Percentiles rank a stretch among this genome's conserved stretches.
Evolutionary conservation across 2,329 filamentous ascomycete species (phyloP).

Genomic region (Epichloe gansuensis): DNA sequence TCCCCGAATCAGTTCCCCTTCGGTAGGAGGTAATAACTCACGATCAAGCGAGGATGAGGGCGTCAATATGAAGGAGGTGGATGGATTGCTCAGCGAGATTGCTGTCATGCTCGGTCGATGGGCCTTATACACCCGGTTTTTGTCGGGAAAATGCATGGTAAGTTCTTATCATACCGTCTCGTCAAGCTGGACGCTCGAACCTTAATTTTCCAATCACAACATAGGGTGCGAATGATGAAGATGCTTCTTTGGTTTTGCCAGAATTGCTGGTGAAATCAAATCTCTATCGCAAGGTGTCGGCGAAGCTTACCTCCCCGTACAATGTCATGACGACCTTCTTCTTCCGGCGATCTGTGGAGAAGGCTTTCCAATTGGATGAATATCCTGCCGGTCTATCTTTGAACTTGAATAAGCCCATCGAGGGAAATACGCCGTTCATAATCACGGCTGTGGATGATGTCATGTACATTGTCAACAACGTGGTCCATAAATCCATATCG

Average conservation of each 20-base stretch:
- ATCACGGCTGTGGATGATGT: conserved; percentile 94
- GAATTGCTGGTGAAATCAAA: conserved; percentile 67
- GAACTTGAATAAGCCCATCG: conserved; percentile 56
- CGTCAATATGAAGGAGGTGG: conserved; percentile 94
- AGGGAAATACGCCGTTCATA: conserved; percentile 75
- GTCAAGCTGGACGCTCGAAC: neutral
- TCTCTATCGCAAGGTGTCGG: conserved; percentile 63
- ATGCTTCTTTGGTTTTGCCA: conserved; percentile 51
- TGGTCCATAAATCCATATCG: conserved; percentile 73
- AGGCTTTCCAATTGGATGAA: conserved; percentile 94
- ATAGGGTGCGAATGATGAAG: conserved; percentile 40
- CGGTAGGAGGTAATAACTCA: conserved; percentile 40
- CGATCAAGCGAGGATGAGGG: conserved; percentile 74
- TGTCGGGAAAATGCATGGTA: conserved; percentile 76
- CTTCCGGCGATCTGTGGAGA: conserved; percentile 90
- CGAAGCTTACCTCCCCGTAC: conserved; percentile 66
- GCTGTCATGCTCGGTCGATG: conserved; percentile 86
- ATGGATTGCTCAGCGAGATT: conserved; percentile 75
- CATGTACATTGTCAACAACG: conserved; percentile 96
- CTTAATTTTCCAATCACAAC: neutral
- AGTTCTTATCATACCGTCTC: conserved; percentile 16
- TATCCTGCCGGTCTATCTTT: conserved; percentile 67
- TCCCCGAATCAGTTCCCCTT: conserved; percentile 65
- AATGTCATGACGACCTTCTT: conserved; percentile 92
- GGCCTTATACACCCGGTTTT: conserved; percentile 83